Percentiles rank a stretch among this genome's conserved stretches.
phyloP scores from a whole-genome alignment of 2,329 filamentous ascomycete genomes.

The Tolypocladium amazonense region DNA sequence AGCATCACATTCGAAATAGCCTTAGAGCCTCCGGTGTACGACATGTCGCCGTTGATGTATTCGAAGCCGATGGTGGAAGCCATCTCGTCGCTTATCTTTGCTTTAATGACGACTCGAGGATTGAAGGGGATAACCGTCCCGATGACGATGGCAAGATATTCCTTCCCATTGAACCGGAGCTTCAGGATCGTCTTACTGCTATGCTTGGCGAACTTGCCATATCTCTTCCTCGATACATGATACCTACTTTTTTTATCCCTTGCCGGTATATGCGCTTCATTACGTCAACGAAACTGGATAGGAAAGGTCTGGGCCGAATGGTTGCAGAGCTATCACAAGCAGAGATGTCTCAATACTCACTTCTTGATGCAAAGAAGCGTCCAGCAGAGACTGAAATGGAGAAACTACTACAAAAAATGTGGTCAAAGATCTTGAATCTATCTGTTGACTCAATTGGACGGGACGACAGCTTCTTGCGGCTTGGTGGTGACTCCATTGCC shows the following conservation, averaged over 20 bases:
- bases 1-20: slow-evolving; percentile 1
- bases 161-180: background rate
- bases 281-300: slow-evolving; percentile 8
- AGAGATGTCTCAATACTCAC: background rate
- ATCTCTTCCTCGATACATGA: slow-evolving; percentile 2
- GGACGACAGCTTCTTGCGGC: background rate
- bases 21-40: background rate
- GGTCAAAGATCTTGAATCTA: slow-evolving; percentile 2
- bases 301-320: slow-evolving; percentile 1
- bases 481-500: slow-evolving; percentile 7
- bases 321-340: background rate
- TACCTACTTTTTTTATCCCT: background rate
- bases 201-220: background rate
- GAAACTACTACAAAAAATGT: background rate
- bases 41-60: background rate
- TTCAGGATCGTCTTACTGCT: background rate
- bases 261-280: slow-evolving; percentile 5
- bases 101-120: background rate
- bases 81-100: background rate
- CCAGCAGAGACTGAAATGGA: background rate
- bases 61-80: background rate
- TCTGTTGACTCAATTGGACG: background rate
- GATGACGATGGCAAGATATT: background rate
- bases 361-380: background rate
- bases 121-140: background rate